phyloP scores from a whole-genome alignment of 805 yeast genomes.

The Metschnikowia sp. region DNA sequence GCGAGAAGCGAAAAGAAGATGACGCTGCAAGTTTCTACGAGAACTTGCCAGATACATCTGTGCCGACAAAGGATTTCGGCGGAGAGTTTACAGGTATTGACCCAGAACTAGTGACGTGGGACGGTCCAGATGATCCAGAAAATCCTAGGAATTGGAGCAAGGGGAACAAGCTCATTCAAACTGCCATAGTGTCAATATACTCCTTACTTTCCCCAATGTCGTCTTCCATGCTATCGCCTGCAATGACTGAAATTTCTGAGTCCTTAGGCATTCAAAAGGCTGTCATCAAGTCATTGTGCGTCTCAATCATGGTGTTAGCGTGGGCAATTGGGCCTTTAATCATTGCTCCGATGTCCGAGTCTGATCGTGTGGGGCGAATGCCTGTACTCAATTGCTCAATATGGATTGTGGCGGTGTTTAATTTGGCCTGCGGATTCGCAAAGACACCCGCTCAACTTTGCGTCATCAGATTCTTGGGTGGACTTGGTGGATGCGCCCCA shows the following conservation, averaged over 20 bases:
- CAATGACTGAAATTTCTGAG: constrained; percentile 45
- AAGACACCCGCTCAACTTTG: constrained; percentile 57
- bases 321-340: constrained; percentile 66
- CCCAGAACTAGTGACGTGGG: constrained; percentile 70
- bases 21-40: constrained; percentile 5
- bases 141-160: constrained; percentile 64
- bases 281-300: constrained; percentile 31
- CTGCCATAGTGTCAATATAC: constrained; percentile 49
- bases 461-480: constrained; percentile 60
- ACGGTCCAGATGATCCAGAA: constrained; percentile 55
- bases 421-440: constrained; percentile 61
- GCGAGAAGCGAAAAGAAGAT: neutral
- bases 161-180: constrained; percentile 39
- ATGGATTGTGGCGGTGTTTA: constrained; percentile 46
- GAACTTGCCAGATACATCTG: constrained; percentile 26
- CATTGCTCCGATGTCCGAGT: constrained; percentile 66
- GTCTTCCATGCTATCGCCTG: constrained; percentile 62
- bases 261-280: constrained; percentile 30
- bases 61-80: constrained; percentile 44
- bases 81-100: constrained; percentile 52
- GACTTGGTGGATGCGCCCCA: constrained; percentile 66
- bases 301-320: constrained; percentile 65
- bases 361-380: constrained; percentile 53
- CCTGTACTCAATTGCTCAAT: constrained; percentile 52
- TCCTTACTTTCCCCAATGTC: constrained; percentile 60